Conservation (phyloP, 768 basidiomycete species). For the Agrocybe chaxingu region DNA sequence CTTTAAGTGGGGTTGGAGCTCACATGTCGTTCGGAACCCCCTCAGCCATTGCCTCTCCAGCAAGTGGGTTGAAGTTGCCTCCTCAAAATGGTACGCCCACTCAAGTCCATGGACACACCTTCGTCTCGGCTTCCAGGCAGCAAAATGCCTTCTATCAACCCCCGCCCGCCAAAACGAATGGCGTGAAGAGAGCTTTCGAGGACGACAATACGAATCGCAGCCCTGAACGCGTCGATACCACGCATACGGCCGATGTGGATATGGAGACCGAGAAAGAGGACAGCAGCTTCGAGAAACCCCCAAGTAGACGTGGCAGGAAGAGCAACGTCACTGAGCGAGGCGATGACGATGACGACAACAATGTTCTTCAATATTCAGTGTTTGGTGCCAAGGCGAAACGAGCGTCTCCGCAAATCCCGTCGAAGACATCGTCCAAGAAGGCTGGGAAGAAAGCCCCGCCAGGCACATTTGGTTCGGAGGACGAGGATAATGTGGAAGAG, state of each 20-base stretch:
- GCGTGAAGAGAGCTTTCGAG: slow-evolving; percentile 29
- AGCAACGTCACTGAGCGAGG: slow-evolving; percentile 9
- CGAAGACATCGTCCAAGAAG: slow-evolving; percentile 21
- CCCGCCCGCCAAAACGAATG: slow-evolving; percentile 30
- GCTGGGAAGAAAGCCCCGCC: slow-evolving; percentile 36
- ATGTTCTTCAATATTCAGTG: slow-evolving; percentile 25
- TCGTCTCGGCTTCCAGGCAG: slow-evolving; percentile 49
- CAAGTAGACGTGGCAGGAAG: slow-evolving; percentile 12
- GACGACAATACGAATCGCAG: slow-evolving; percentile 13
- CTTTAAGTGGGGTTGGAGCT: slow-evolving; percentile 24
- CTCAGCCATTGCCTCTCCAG: slow-evolving; percentile 24
- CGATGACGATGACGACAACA: slow-evolving; percentile 13
- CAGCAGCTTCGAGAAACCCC: slow-evolving; percentile 14
- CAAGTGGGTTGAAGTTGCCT: slow-evolving; percentile 25
- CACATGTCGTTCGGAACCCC: slow-evolving; percentile 18
- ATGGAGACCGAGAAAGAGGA: slow-evolving; percentile 18
- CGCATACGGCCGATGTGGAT: slow-evolving; percentile 16
- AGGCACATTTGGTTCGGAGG: slow-evolving; percentile 14
- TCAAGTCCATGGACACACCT: slow-evolving; percentile 25
- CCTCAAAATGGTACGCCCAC: slow-evolving; percentile 10
- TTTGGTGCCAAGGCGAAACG: slow-evolving; percentile 20
- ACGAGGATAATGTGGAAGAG: slow-evolving; percentile 26
- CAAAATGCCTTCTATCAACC: slow-evolving; percentile 71
- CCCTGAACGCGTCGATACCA: slow-evolving; percentile 13
- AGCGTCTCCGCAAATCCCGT: slow-evolving; percentile 15